Percentiles rank a stretch among this genome's conserved stretches.
phyloP scores from a whole-genome alignment of 2,329 filamentous ascomycete species.

The Beauveria sp. region DNA sequence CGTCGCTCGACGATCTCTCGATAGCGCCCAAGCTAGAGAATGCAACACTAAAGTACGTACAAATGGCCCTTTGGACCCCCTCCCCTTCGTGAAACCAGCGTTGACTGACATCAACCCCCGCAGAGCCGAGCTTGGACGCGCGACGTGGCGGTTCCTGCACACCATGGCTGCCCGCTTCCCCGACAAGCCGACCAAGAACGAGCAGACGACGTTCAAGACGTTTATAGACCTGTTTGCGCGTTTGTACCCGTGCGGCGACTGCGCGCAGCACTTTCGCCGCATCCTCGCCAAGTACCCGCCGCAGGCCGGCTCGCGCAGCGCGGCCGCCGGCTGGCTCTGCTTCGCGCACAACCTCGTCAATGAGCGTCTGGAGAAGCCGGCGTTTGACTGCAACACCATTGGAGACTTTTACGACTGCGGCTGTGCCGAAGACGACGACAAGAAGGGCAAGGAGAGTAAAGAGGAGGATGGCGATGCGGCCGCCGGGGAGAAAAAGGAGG shows the following conservation, averaged over 20 bases:
- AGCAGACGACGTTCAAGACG: slow-evolving; percentile 54
- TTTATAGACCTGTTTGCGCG: slow-evolving; percentile 60
- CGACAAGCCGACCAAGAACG: slow-evolving; percentile 54
- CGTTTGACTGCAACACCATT: slow-evolving; percentile 60
- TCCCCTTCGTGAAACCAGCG: not conserved
- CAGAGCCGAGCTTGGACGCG: slow-evolving; percentile 57
- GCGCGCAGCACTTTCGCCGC: slow-evolving; percentile 58
- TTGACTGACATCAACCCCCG: not conserved
- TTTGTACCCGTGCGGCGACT: slow-evolving; percentile 65
- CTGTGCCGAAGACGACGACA: slow-evolving; percentile 55
- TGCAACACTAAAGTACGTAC: slow-evolving; percentile 62
- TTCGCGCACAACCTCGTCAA: slow-evolving; percentile 63
- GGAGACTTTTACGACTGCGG: slow-evolving; percentile 67
- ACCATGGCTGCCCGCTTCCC: slow-evolving; percentile 65
- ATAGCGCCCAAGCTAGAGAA: slow-evolving; percentile 80
- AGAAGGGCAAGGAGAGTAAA: slow-evolving; percentile 21
- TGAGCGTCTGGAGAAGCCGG: slow-evolving; percentile 50
- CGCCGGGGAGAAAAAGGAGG: not conserved
- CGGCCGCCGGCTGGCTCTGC: slow-evolving; percentile 61
- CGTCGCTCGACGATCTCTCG: slow-evolving; percentile 55
- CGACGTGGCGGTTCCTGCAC: slow-evolving; percentile 63
- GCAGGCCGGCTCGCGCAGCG: slow-evolving; percentile 55
- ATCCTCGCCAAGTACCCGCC: slow-evolving; percentile 56
- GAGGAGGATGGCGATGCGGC: slow-evolving; percentile 1
- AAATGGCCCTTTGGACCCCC: too few species aligned